phyloP scores from a whole-genome alignment of 2,329 filamentous ascomycete genomes.

The Trichoderma hamatum region DNA sequence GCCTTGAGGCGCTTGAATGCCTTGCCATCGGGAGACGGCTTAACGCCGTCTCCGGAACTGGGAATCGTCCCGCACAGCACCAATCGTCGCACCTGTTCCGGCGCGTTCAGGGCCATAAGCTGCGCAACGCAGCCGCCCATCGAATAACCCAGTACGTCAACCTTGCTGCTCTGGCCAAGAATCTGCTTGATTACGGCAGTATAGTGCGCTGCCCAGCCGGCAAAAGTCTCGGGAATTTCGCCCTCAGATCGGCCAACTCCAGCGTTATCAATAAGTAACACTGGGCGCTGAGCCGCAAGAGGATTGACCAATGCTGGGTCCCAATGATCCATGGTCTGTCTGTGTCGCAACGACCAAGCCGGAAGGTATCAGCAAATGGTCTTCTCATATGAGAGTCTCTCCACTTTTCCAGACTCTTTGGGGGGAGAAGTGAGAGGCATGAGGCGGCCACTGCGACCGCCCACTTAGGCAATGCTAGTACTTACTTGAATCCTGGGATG shows the following conservation, averaged over 20 bases:
- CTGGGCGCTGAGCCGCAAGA: slow-evolving; percentile 45
- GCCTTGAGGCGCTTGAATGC: slow-evolving; percentile 41
- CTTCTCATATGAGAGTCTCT: not conserved
- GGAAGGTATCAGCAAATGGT: slow-evolving; percentile 4
- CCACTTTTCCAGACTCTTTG: not conserved
- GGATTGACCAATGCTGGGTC: slow-evolving; percentile 51
- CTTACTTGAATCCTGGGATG: slow-evolving; percentile 40
- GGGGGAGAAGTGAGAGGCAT: not conserved
- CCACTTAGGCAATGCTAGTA: slow-evolving; percentile 1
- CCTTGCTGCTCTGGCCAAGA: slow-evolving; percentile 38
- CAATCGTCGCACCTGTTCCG: slow-evolving; percentile 44
- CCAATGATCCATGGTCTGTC: slow-evolving; percentile 46
- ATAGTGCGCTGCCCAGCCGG: slow-evolving; percentile 40
- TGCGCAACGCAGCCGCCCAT: slow-evolving; percentile 54
- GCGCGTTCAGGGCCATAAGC: slow-evolving; percentile 46
- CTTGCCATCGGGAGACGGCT: slow-evolving; percentile 34
- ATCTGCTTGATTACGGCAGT: slow-evolving; percentile 43
- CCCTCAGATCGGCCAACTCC: slow-evolving; percentile 52
- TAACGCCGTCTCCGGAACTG: slow-evolving; percentile 43
- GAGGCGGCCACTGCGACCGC: not conserved
- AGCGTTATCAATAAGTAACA: slow-evolving; percentile 53
- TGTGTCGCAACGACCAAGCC: slow-evolving; percentile 23
- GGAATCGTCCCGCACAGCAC: slow-evolving; percentile 51
- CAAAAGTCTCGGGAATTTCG: slow-evolving; percentile 41
- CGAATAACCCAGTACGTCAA: slow-evolving; percentile 54